These are phyloP conservation scores for Eucalyptus marginata DNA, from an alignment of 345 rosid genomes.

Conservation along the genomic window DNA sequence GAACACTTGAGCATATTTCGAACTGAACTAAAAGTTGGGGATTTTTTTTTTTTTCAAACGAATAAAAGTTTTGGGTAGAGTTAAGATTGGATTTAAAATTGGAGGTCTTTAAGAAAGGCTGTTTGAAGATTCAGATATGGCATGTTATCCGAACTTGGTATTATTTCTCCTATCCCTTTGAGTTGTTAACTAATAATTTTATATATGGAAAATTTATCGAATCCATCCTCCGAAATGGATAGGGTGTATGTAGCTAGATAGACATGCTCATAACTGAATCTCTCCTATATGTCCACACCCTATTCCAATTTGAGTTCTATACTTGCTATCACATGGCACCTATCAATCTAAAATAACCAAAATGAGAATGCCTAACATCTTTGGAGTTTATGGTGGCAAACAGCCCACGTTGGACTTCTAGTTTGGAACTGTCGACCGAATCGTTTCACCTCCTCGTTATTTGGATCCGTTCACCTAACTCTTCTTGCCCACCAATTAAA, in stretches of 20 bases:
- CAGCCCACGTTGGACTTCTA: neutral
- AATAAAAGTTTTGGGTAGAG: neutral
- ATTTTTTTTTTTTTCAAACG: neutral
- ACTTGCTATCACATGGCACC: neutral
- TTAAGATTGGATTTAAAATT: neutral
- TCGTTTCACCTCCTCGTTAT: neutral
- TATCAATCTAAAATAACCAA: neutral
- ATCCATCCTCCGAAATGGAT: neutral
- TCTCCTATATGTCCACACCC: neutral
- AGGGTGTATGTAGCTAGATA: neutral
- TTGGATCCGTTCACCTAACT: neutral
- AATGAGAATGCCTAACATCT: neutral
- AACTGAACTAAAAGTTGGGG: fast-evolving
- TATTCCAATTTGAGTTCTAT: neutral
- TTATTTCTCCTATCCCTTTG: neutral
- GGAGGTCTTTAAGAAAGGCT: neutral
- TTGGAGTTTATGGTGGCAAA: neutral
- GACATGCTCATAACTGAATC: neutral
- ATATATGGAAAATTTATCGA: neutral
- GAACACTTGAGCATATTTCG: fast-evolving
- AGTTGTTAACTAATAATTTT: neutral
- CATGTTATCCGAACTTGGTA: neutral
- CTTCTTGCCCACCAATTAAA: neutral
- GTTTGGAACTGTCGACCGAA: neutral
- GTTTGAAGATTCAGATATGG: fast-evolving